Conservation (phyloP, 2,329 filamentous ascomycete genomes). For the Monosporascus sp. region DNA sequence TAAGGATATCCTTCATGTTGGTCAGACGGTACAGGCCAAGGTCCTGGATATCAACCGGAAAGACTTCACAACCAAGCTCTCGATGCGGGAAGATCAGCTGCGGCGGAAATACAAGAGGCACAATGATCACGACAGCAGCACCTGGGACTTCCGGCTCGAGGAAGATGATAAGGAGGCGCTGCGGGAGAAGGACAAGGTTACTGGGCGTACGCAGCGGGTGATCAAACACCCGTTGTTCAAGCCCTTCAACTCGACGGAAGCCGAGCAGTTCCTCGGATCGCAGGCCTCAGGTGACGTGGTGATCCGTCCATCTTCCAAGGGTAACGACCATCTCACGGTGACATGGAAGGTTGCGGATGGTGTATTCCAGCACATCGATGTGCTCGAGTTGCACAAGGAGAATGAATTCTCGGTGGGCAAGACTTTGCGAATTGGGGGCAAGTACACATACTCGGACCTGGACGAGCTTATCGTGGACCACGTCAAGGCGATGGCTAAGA, state of each 20-base stretch:
- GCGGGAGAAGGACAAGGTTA: slow-evolving; percentile 78
- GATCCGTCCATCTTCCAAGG: slow-evolving; percentile 91
- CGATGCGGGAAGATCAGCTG: slow-evolving; percentile 75
- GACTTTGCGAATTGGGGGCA: slow-evolving; percentile 77
- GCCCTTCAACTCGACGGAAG: slow-evolving; percentile 85
- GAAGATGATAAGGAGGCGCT: slow-evolving; percentile 75
- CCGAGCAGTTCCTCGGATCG: slow-evolving; percentile 86
- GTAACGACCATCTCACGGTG: slow-evolving; percentile 88
- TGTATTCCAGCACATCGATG: slow-evolving; percentile 97
- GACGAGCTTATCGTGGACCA: slow-evolving; percentile 97
- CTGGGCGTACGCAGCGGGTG: slow-evolving; percentile 83
- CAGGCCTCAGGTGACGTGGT: slow-evolving; percentile 85
- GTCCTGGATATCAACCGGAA: slow-evolving; percentile 83
- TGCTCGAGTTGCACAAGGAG: slow-evolving; percentile 93
- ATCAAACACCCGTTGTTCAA: slow-evolving; percentile 97
- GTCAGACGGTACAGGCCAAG: slow-evolving; percentile 85
- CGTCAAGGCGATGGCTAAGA: slow-evolving; percentile 94
- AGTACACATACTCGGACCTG: slow-evolving; percentile 89
- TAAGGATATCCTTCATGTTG: slow-evolving; percentile 67
- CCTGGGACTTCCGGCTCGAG: slow-evolving; percentile 86
- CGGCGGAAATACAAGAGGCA: slow-evolving; percentile 65
- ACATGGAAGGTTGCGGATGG: slow-evolving; percentile 98
- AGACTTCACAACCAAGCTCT: slow-evolving; percentile 76
- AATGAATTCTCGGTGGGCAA: slow-evolving; percentile 93
- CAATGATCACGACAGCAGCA: slow-evolving; percentile 67